Conservation (phyloP, 352 stramenopile genomes). For the Phytopythium chamaehyphon region DNA sequence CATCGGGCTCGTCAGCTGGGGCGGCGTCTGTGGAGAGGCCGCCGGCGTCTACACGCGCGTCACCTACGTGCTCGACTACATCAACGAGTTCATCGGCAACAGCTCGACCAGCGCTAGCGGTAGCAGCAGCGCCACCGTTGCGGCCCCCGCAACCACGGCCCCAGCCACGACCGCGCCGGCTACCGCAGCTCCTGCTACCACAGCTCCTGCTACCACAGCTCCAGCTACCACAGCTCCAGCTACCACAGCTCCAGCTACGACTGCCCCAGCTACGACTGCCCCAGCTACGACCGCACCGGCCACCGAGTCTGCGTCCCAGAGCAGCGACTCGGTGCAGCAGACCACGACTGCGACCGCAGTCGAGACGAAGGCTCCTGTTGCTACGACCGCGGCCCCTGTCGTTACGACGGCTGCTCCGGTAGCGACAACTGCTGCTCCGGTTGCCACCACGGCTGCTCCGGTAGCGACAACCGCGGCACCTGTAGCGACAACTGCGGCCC, state of each 20-base stretch:
- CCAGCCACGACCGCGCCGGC: not conserved
- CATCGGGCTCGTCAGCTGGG: conserved; percentile 68
- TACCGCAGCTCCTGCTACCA: conserved; percentile 5
- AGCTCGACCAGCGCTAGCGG: conserved; percentile 10
- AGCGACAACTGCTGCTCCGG: not conserved
- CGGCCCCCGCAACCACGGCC: conserved; percentile 10
- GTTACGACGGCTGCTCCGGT: not conserved
- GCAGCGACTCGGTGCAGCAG: conserved; percentile 1
- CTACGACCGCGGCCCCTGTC: not conserved
- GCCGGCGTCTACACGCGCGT: conserved; percentile 57
- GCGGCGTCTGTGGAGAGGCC: conserved; percentile 42
- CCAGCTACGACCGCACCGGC: conserved; percentile 8
- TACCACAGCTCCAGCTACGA: conserved; percentile 8
- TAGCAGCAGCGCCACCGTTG: conserved; percentile 14
- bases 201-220: conserved; percentile 8
- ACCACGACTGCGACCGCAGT: conserved; percentile 1
- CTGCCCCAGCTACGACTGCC: conserved; percentile 7
- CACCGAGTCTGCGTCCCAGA: conserved; percentile 8
- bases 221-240: conserved; percentile 9
- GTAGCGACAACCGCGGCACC: not conserved
- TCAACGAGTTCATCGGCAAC: conserved; percentile 39
- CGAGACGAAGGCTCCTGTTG: not conserved
- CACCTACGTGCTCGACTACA: conserved; percentile 46
- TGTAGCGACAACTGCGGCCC: conserved; percentile 1
- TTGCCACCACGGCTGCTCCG: not conserved